Conservation (phyloP, 208 protist species). For the Sergeia podlipaevii region DNA sequence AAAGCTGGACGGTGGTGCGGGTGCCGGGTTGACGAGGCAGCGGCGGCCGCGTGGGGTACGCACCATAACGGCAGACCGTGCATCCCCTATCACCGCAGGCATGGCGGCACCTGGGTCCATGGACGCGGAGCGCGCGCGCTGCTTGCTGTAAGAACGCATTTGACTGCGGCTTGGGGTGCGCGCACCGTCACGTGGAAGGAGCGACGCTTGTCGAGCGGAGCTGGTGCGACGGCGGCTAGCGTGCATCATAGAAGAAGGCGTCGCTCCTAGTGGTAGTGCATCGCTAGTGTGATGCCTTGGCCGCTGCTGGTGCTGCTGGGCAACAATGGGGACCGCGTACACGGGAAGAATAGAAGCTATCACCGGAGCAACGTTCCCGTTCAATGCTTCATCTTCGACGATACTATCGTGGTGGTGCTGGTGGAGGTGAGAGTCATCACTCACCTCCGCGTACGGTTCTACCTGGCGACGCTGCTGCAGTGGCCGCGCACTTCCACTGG, state of each 20-base stretch:
- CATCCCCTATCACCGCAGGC: conserved; percentile 1
- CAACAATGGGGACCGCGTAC: neutral
- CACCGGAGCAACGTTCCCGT: no score
- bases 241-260: conserved; percentile 9
- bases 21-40: conserved; percentile 9
- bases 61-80: conserved; percentile 1
- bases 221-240: conserved; percentile 15
- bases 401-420: no score
- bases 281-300: conserved; percentile 4
- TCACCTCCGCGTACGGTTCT: no score
- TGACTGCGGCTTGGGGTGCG: conserved; percentile 39
- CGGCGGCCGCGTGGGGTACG: conserved; percentile 16
- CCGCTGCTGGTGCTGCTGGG: neutral
- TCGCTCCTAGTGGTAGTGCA: no score
- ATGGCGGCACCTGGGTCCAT: neutral
- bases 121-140: conserved; percentile 17
- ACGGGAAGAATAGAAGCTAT: no score
- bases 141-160: conserved; percentile 37
- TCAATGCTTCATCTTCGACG: no score
- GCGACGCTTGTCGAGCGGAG: no score
- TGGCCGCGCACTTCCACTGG: neutral
- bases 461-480: neutral
- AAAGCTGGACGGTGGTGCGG: conserved; percentile 1
- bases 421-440: no score
- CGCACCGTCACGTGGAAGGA: conserved; percentile 20